Base-by-base conservation (phyloP, 768 basidiomycete genomes). In the Leccinum ochraceum region DNA sequence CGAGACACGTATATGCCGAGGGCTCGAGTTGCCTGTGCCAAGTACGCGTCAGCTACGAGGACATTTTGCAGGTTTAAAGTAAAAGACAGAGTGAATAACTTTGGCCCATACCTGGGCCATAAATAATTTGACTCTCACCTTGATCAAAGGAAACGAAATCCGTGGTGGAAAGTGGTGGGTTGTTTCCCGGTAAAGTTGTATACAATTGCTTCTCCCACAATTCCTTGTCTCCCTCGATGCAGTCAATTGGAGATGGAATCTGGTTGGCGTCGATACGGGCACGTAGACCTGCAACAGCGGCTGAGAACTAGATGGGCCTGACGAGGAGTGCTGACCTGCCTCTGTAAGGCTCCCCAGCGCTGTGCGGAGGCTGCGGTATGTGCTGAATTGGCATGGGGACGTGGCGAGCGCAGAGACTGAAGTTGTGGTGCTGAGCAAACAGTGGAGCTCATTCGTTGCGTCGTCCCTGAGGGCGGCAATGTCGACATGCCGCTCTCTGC, bases 121-220 rank as follows among this genome's bases (percentile, higher is more conserved):
- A 48, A 16, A 51, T 22, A 20, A 16, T 14, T 52, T 13, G 49
- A 58, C 14, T 26, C 74, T 60, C 57, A 83, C 88, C 96, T 82
- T 98, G 94, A 77, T 99, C 96, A 59, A 98, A 82, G n/a, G 92
- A 87, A 59, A 88, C 78, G 67, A 85, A 96, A 66, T 96, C 92
- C 0, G 93, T 89, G 6, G 90, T 94, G n/a, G 89, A 87, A 16
- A 94, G 78, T 1, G 96, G 97, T 0, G 86, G 86, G 66, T 86
- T 88, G 39, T 78, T 76, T 0, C 82, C 82, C 14, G 83, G 80
- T 26, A 88, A 77, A 9, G 86, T 87, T 77, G 83, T 79, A 65
- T 86, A 93, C 42, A 83, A 77, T 66, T 90, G 83, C 22, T 83
- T 78, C 67, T 90, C 86, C 87, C 91, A 94, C 79, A 83, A 77